Percentiles rank a stretch among this genome's conserved stretches.
Conservation (phyloP, 1,139 yeast species). For the Geotrichum candidum region DNA sequence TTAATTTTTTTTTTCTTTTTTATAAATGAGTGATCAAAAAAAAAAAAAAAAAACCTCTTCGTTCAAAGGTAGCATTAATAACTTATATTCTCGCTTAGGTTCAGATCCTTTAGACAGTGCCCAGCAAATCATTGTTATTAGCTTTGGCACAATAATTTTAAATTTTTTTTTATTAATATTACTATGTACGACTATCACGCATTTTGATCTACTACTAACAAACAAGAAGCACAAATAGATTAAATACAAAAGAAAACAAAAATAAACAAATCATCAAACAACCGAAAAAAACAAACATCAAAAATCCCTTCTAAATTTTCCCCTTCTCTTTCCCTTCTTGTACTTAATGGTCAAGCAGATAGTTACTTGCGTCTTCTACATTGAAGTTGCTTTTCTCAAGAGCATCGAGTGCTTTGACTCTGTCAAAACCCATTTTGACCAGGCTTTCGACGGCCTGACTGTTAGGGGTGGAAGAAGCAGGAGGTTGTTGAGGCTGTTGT, state of each 20-base stretch:
- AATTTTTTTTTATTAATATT: background rate
- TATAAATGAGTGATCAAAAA: too few species aligned
- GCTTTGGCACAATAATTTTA: background rate
- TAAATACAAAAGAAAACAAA: background rate
- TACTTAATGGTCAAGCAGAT: slow-evolving; percentile 58
- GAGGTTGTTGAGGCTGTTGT: slow-evolving; percentile 9
- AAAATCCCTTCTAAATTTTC: background rate
- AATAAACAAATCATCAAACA: background rate
- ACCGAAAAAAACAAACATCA: background rate
- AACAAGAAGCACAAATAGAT: background rate
- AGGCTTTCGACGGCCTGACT: slow-evolving; percentile 51
- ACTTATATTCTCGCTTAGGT: too few species aligned
- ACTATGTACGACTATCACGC: background rate
- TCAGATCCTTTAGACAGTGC: background rate
- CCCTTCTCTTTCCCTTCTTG: background rate
- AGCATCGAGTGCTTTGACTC: slow-evolving; percentile 59
- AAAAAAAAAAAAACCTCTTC: too few species aligned
- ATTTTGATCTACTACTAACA: background rate
- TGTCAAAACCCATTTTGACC: slow-evolving; percentile 83
- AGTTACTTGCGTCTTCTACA: slow-evolving; percentile 79
- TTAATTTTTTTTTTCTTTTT: too few species aligned
- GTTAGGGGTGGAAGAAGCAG: slow-evolving; percentile 16
- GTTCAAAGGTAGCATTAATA: too few species aligned
- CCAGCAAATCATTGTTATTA: background rate
- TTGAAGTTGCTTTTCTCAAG: slow-evolving; percentile 65